These are phyloP conservation scores for Colletotrichum lentis DNA, from an alignment of 2,329 filamentous ascomycete genomes.

Conservation along the genomic window DNA sequence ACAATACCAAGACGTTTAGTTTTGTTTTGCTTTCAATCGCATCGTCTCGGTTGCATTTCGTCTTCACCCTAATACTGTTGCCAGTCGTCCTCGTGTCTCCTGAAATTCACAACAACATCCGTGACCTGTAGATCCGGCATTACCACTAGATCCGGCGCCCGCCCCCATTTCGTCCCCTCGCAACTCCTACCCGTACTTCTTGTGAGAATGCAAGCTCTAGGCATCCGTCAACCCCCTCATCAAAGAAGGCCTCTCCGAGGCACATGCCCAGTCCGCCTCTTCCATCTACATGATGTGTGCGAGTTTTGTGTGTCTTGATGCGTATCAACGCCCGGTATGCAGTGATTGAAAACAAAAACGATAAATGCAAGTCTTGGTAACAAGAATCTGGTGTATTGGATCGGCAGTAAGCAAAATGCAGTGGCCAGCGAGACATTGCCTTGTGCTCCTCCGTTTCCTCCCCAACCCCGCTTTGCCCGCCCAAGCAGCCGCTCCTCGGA, in stretches of 20 bases:
- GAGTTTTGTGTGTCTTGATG: slow-evolving; percentile 36
- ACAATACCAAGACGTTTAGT: neutral
- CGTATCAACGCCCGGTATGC: slow-evolving; percentile 36
- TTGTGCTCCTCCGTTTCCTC: neutral
- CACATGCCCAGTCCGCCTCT: slow-evolving; percentile 8
- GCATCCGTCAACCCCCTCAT: slow-evolving; percentile 6
- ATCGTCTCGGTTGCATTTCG: slow-evolving; percentile 30
- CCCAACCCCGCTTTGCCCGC: neutral
- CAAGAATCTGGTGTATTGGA: slow-evolving; percentile 32
- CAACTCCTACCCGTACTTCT: slow-evolving; percentile 19
- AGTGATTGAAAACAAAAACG: slow-evolving; percentile 33
- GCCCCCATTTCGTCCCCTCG: neutral
- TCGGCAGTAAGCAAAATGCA: slow-evolving; percentile 29
- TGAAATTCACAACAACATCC: slow-evolving; percentile 27
- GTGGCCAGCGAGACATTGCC: slow-evolving; percentile 13
- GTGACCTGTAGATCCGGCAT: slow-evolving; percentile 28
- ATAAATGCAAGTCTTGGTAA: slow-evolving; percentile 36
- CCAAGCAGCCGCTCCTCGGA: neutral
- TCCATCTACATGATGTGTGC: slow-evolving; percentile 35
- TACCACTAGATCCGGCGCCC: slow-evolving; percentile 20
- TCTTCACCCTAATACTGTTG: slow-evolving; percentile 4
- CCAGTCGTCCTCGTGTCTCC: slow-evolving; percentile 30
- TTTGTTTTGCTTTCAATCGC: slow-evolving; percentile 29
- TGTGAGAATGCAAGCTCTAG: slow-evolving; percentile 29
- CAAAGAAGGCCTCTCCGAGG: neutral